These are phyloP conservation scores for Pisolithus albus DNA, from an alignment of 768 basidiomycete genomes.

Conservation along the genomic window DNA sequence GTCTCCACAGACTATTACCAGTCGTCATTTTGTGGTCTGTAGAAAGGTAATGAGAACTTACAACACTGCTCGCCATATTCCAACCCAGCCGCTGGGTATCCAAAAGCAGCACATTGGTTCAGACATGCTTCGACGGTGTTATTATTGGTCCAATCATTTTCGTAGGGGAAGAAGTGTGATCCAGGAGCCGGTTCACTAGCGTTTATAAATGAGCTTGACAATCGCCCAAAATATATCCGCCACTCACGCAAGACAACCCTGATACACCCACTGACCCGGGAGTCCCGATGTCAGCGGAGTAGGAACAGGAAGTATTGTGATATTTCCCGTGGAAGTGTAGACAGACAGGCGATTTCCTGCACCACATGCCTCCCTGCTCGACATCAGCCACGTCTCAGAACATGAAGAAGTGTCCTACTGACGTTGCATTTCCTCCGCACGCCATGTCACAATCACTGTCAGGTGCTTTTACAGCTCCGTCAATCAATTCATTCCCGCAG, in stretches of 20 bases:
- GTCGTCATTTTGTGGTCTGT: background rate
- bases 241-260: slow-evolving; percentile 59
- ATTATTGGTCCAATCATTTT: slow-evolving; percentile 52
- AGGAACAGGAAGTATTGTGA: slow-evolving; percentile 57
- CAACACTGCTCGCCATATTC: slow-evolving; percentile 73
- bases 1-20: slow-evolving; percentile 61
- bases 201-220: background rate
- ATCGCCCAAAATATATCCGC: background rate
- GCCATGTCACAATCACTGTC: slow-evolving; percentile 61
- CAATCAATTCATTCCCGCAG: slow-evolving; percentile 62
- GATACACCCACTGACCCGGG: slow-evolving; percentile 57
- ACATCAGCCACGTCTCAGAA: slow-evolving; percentile 4
- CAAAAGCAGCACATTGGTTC: slow-evolving; percentile 61
- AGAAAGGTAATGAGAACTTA: slow-evolving; percentile 26
- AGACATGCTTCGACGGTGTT: slow-evolving; percentile 63
- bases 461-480: slow-evolving; percentile 47
- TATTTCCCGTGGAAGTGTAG: slow-evolving; percentile 46
- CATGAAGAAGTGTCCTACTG: slow-evolving; percentile 16
- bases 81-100: slow-evolving; percentile 64
- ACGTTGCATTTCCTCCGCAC: slow-evolving; percentile 66
- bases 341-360: slow-evolving; percentile 67
- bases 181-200: slow-evolving; percentile 41
- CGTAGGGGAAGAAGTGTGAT: slow-evolving; percentile 50
- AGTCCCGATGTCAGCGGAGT: slow-evolving; percentile 46
- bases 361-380: slow-evolving; percentile 58